Conservation (phyloP, 1,284 basidiomycete species). For the Dichomitus squalens region DNA sequence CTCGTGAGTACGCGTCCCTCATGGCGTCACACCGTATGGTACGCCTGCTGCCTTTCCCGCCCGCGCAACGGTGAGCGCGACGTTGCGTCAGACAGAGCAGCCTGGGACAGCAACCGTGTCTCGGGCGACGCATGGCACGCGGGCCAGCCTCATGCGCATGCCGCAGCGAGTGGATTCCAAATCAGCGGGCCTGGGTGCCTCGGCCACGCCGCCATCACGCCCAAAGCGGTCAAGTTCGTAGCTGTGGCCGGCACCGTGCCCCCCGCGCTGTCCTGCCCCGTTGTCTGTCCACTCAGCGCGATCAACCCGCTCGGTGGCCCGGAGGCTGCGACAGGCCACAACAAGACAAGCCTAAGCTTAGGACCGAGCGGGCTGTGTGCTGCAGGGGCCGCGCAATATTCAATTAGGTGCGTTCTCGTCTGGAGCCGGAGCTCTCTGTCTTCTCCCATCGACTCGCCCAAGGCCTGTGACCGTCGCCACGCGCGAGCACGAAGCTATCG, state of each 20-base stretch:
- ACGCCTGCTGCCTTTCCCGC: neutral
- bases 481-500: no score
- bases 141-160: neutral
- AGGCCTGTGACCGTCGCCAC: no score
- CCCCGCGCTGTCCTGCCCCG: no score
- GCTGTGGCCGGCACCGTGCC: neutral
- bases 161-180: conserved; percentile 9
- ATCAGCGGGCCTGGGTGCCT: conserved; percentile 13
- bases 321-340: neutral
- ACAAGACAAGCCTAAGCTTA: no score
- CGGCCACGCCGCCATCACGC: conserved; percentile 22
- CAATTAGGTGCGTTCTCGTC: no score
- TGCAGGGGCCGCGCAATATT: no score
- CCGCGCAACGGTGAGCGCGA: no score
- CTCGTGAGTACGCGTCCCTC: neutral
- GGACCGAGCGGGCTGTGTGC: no score
- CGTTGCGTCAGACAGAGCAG: neutral
- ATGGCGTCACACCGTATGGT: neutral
- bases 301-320: conserved; percentile 3
- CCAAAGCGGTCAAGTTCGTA: conserved; percentile 13
- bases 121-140: neutral
- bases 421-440: no score
- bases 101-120: neutral
- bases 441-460: no score
- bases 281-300: neutral